A percentile compares a stretch with the other conserved stretches of the same genome.
These are phyloP conservation scores for Ampelocalamus luodianensis DNA, from an alignment of 176 grass and related monocot genomes.

Conservation along the genomic window DNA sequence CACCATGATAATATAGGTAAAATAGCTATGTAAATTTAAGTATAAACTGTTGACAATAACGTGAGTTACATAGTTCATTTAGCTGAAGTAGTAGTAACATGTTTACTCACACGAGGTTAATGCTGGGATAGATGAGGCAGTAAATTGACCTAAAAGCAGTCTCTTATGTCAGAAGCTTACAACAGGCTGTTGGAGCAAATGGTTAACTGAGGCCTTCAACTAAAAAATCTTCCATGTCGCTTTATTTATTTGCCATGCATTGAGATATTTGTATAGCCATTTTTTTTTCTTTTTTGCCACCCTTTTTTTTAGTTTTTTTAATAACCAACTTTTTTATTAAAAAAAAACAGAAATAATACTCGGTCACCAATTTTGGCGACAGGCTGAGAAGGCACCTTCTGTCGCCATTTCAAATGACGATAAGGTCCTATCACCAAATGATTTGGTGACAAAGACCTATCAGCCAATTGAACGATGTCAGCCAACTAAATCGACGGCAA, in stretches of 20 bases:
- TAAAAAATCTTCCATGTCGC: slow-evolving; percentile 3
- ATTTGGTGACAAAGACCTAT: too few relatives aligned
- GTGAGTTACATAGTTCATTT: background rate
- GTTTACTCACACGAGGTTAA: slow-evolving; percentile 12
- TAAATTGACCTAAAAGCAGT: background rate
- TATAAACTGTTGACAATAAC: background rate
- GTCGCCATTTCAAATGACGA: too few relatives aligned
- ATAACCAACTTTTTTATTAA: too few relatives aligned
- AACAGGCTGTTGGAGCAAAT: background rate
- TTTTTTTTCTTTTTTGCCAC: background rate
- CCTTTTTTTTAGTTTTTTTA: background rate
- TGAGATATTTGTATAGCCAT: background rate
- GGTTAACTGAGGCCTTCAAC: background rate
- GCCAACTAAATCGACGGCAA: too few relatives aligned
- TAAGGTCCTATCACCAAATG: too few relatives aligned
- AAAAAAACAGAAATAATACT: too few relatives aligned
- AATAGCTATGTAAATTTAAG: background rate
- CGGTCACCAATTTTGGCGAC: too few relatives aligned
- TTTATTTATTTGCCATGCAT: background rate
- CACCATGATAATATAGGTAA: background rate
- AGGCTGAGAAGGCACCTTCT: too few relatives aligned
- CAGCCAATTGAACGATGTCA: too few relatives aligned
- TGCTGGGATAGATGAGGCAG: background rate
- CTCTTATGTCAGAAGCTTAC: background rate
- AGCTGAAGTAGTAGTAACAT: background rate